phyloP scores from a whole-genome alignment of 78 protist species.

The Corallochytrium limacisporum region DNA sequence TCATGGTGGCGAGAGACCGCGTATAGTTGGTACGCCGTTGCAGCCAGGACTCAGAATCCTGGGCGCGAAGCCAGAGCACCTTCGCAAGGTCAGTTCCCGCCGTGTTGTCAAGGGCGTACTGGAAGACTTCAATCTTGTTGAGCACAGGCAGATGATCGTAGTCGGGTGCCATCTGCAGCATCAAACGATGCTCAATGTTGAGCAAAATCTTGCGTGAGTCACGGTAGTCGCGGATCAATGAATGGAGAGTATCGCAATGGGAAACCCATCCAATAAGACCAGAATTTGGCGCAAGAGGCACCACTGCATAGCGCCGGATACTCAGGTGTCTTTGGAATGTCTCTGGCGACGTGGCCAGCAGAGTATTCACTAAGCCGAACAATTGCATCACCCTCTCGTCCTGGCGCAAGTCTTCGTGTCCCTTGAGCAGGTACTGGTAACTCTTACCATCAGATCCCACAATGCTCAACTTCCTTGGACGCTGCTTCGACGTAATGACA shows the following conservation, averaged over 20 bases:
- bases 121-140: constrained; percentile 89
- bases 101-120: constrained; percentile 68
- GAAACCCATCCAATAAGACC: constrained; percentile 75
- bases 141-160: constrained; percentile 76
- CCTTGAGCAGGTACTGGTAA: constrained; percentile 82
- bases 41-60: constrained; percentile 74
- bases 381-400: constrained; percentile 95
- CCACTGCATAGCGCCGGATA: constrained; percentile 39
- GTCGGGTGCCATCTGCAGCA: constrained; percentile 82
- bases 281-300: constrained; percentile 70
- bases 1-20: constrained; percentile 85
- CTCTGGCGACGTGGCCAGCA: constrained; percentile 56
- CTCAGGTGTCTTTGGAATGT: constrained; percentile 24
- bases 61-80: constrained; percentile 77
- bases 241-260: constrained; percentile 51
- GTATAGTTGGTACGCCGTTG: constrained; percentile 71
- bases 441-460: constrained; percentile 68
- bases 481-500: constrained; percentile 93
- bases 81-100: constrained; percentile 83
- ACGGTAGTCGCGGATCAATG: constrained; percentile 35
- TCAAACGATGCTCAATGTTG: constrained; percentile 67
- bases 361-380: constrained; percentile 94
- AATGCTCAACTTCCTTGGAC: constrained; percentile 85
- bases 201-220: constrained; percentile 54
- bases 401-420: constrained; percentile 90